A percentile compares a stretch with the other conserved stretches of the same genome.
Conservation (phyloP, 2,329 filamentous ascomycete species). For the Phialophora verrucosa region DNA sequence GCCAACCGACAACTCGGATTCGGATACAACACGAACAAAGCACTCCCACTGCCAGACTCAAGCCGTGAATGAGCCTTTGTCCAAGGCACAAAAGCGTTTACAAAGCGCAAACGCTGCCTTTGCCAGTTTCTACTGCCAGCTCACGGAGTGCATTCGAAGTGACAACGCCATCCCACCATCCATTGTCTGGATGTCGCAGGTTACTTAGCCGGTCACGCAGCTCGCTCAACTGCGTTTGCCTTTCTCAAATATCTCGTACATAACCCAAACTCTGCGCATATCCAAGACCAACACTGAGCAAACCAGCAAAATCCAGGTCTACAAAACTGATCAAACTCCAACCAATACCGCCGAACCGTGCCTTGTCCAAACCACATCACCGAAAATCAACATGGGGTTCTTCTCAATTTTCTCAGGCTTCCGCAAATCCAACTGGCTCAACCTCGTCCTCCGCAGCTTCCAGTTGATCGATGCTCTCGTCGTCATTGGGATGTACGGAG, state of each 20-base stretch:
- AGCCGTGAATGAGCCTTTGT: constrained; percentile 1
- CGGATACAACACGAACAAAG: not conserved
- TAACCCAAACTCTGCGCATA: not conserved
- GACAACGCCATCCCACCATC: not conserved
- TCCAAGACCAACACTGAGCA: not conserved
- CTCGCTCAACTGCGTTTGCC: not conserved
- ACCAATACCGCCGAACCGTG: not conserved
- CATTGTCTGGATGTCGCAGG: not conserved
- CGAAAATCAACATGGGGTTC: not conserved
- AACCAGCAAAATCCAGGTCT: not conserved
- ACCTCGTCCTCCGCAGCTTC: constrained; percentile 68
- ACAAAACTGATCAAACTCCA: not conserved
- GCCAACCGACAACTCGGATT: not conserved
- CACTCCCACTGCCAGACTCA: not conserved
- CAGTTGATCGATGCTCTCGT: constrained; percentile 78
- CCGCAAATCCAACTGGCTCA: constrained; percentile 28
- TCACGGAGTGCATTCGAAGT: constrained; percentile 1
- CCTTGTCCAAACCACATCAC: not conserved
- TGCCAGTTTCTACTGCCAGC: not conserved
- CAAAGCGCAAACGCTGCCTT: constrained; percentile 1
- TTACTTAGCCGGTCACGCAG: not conserved
- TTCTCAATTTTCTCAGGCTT: constrained; percentile 19
- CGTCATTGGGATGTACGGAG: constrained; percentile 78
- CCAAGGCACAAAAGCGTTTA: not conserved
- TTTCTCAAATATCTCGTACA: not conserved